These are phyloP conservation scores for Chlamydomonas urium DNA, from an alignment of 139 green algal genomes.

Conservation along the genomic window DNA sequence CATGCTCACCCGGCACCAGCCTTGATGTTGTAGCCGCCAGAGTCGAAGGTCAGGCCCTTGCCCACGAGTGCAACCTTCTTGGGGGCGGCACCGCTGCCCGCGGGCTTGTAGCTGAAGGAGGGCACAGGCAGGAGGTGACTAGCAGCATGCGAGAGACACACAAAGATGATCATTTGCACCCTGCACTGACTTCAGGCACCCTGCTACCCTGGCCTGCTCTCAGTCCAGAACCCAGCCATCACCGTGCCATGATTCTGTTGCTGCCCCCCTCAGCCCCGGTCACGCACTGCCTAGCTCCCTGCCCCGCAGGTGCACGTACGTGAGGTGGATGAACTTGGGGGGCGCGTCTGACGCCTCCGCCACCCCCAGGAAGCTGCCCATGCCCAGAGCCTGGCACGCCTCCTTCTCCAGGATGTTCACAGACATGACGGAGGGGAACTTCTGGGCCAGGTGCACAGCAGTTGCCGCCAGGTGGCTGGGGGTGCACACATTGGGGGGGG, in stretches of 20 bases:
- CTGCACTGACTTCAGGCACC: too few relatives aligned
- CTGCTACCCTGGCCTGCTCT: too few relatives aligned
- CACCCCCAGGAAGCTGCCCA: conserved; percentile 95
- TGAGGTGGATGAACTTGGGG: conserved; percentile 97
- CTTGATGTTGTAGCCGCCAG: conserved; percentile 97
- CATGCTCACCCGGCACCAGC: conserved; percentile 64
- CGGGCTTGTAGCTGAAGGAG: background rate
- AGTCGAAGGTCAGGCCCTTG: conserved; percentile 89
- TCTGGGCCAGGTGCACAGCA: conserved; percentile 57
- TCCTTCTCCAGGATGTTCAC: conserved; percentile 79
- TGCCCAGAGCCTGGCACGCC: conserved; percentile 85
- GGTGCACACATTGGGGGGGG: conserved; percentile 92
- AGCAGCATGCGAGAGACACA: too few relatives aligned
- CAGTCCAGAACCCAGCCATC: too few relatives aligned
- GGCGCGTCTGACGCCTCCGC: conserved; percentile 71
- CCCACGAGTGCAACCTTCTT: conserved; percentile 74
- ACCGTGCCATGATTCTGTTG: too few relatives aligned
- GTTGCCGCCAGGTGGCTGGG: conserved; percentile 77
- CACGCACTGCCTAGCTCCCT: background rate
- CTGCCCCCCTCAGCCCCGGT: too few relatives aligned
- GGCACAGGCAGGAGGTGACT: too few relatives aligned
- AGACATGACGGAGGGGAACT: conserved; percentile 47
- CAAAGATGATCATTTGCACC: too few relatives aligned
- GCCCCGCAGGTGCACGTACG: conserved; percentile 67
- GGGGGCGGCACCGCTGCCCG: conserved; percentile 1